phyloP scores from a whole-genome alignment of 305 asterid genomes.

The Fraxinus ornus region DNA sequence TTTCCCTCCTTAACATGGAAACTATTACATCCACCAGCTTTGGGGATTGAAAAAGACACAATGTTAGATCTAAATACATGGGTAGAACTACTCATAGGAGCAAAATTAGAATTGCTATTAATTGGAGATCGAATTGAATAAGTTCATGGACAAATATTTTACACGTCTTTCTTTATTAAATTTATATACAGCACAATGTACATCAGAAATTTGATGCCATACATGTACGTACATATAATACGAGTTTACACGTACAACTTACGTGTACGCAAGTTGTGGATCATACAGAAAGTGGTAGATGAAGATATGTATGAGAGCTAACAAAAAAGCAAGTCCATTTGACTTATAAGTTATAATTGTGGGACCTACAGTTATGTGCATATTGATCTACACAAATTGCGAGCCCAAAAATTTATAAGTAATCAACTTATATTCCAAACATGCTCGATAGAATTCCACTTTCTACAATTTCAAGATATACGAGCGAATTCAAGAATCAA shows the following conservation, averaged over 20 bases:
- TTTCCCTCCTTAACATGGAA: slow-evolving; percentile 4
- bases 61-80: background rate
- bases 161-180: background rate
- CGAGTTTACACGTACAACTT: no score
- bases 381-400: background rate
- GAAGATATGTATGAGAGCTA: background rate
- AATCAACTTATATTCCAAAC: background rate
- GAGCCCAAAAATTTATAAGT: background rate
- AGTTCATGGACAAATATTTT: background rate
- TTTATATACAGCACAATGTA: background rate
- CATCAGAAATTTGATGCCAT: background rate
- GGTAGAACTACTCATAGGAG: background rate
- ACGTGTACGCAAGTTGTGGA: no score
- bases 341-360: background rate
- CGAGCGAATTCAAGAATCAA: background rate
- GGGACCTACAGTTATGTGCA: background rate
- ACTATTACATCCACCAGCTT: background rate
- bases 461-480: background rate
- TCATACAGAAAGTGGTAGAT: background rate
- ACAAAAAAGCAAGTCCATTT: background rate
- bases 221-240: no score
- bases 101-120: background rate
- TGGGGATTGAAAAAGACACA: background rate
- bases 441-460: background rate
- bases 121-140: background rate